Evolutionary conservation across 129 eudicot species (phyloP).

Genomic region (Daucus carota): DNA sequence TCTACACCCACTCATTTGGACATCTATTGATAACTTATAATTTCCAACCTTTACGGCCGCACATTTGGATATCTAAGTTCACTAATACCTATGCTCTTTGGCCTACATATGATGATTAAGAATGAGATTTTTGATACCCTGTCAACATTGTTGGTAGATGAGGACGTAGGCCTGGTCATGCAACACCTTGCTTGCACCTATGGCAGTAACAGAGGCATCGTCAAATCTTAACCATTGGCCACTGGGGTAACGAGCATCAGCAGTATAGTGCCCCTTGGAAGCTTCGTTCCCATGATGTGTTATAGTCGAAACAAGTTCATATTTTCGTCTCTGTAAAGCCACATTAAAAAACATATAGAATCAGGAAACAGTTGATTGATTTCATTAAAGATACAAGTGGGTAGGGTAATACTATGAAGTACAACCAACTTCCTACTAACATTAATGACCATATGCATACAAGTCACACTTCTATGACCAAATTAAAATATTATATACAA

Average conservation of each 20-base stretch:
- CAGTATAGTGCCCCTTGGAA: conserved; percentile 88
- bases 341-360: background rate
- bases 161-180: conserved; percentile 92
- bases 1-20: background rate
- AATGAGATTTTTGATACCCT: background rate
- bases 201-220: conserved; percentile 65
- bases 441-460: background rate
- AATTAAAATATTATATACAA: background rate
- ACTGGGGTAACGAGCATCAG: conserved; percentile 60
- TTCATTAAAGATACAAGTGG: background rate
- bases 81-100: background rate
- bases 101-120: background rate
- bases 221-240: conserved; percentile 85
- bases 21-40: background rate
- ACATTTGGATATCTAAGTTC: background rate
- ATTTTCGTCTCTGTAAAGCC: conserved; percentile 59
- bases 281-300: conserved; percentile 97
- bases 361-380: background rate
- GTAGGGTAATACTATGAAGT: background rate
- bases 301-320: conserved; percentile 75
- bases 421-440: background rate
- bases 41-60: no score
- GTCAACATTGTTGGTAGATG: conserved; percentile 62
- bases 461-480: background rate
- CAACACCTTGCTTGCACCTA: conserved; percentile 54